These are phyloP conservation scores for Clohesyomyces aquaticus DNA, from an alignment of 495 filamentous ascomycete species.

Conservation along the genomic window DNA sequence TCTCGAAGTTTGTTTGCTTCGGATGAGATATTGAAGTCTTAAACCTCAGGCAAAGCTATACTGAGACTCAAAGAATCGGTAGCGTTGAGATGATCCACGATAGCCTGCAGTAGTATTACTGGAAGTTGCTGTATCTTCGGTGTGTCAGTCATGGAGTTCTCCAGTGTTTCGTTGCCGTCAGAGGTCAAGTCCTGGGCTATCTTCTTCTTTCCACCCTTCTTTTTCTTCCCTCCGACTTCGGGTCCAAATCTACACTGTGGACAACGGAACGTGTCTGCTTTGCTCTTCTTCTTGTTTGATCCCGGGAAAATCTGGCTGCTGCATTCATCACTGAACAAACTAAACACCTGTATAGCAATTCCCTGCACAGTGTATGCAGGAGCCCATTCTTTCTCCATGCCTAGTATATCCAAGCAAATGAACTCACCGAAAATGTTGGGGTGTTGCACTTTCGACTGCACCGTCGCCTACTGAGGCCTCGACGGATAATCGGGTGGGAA, in stretches of 20 bases:
- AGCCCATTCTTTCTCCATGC: conserved; percentile 50
- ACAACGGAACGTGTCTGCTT: conserved; percentile 19
- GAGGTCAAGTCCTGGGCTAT: too few relatives aligned
- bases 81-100: conserved; percentile 48
- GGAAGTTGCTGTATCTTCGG: too few relatives aligned
- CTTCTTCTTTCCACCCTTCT: too few relatives aligned
- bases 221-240: too few relatives aligned
- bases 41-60: conserved; percentile 44
- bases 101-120: too few relatives aligned
- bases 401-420: conserved; percentile 57
- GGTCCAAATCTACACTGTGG: conserved; percentile 42
- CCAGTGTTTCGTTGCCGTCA: too few relatives aligned
- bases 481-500: conserved; percentile 57
- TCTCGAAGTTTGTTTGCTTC: conserved; percentile 54
- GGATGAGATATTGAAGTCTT: conserved; percentile 54
- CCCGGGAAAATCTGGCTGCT: conserved; percentile 54
- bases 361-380: conserved; percentile 57
- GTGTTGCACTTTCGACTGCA: conserved; percentile 57
- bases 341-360: conserved; percentile 59
- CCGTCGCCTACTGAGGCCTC: conserved; percentile 49
- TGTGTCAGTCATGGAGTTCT: too few relatives aligned
- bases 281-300: conserved; percentile 52
- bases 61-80: conserved; percentile 49
- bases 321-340: conserved; percentile 65
- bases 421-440: conserved; percentile 56